A percentile compares a stretch with the other conserved stretches of the same genome.
phyloP scores from a whole-genome alignment of 805 yeast genomes.

The Ogataea pini region DNA sequence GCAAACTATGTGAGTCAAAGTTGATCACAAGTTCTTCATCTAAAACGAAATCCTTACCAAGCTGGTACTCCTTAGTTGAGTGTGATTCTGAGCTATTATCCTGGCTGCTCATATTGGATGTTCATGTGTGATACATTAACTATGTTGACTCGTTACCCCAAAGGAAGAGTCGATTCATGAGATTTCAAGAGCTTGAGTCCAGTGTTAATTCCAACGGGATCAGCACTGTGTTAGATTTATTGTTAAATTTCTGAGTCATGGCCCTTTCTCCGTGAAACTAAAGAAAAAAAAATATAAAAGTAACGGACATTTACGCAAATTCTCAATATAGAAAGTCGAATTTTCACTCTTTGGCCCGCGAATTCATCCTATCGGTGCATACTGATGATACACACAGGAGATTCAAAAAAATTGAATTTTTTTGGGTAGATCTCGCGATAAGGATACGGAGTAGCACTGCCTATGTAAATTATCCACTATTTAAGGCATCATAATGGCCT shows the following conservation, averaged over 20 bases:
- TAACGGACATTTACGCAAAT: neutral
- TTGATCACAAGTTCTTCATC: constrained; percentile 5
- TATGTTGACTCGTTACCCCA: neutral
- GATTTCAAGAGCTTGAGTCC: too few relatives aligned
- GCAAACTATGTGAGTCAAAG: constrained; percentile 18
- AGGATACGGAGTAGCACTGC: neutral
- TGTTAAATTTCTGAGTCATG: neutral
- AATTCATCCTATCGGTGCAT: neutral
- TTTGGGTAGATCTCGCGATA: neutral
- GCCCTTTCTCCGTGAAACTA: neutral
- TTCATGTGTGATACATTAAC: neutral
- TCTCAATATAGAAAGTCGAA: neutral
- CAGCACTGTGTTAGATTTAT: too few relatives aligned
- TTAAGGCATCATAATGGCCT: neutral
- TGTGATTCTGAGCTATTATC: neutral
- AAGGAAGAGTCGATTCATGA: too few relatives aligned
- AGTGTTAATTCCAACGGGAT: neutral
- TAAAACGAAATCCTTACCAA: neutral
- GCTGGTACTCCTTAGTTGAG: neutral
- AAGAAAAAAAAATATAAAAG: neutral
- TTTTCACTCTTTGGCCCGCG: neutral
- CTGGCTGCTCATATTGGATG: neutral
- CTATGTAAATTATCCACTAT: neutral
- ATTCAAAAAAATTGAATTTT: neutral
- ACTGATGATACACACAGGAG: too few relatives aligned